Evolutionary conservation across 208 protist genomes (phyloP), one percentile per base, ranked within the genome.

Genomic region (Trypanosoma melophagium): DNA sequence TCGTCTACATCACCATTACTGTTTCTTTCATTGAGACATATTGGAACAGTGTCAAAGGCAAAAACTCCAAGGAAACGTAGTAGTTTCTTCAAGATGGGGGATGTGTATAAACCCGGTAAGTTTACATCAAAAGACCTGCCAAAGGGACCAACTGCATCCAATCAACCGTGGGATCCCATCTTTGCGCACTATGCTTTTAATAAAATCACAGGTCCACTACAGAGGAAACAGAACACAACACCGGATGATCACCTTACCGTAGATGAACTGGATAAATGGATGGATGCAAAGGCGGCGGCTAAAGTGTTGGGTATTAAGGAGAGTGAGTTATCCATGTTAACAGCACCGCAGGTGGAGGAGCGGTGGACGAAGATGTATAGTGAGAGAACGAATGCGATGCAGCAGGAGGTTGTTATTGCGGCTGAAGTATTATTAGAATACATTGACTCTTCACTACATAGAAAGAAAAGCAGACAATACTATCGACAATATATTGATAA

Each of bases 341-440:
- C 68, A 0, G 45, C 68, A 5, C 51, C 67, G 12, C 45, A 60
- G 24, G 38, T 95, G 14, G 87, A 93, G 74, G 79, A 87, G 41
- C 52, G 60, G 22, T 95, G 81, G 77, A 66, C 55, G 12, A 84
- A 79, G 66, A 74, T 68, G 9, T 95, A 95, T 70, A 58, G 70
- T 28, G 71, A 85, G 54, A 74, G 75, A 25, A 81, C 31, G 14
- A 84, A 86, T 56, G 83, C 87, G 12, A 40, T 80, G 52, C 87
- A 91, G 66, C 75, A 86, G 60, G 90, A 95, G 72, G 78, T 84
- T 53, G 62, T 92, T 8, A 87, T 95, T 47, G 90, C 90, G 4
- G 80, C 85, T 1, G 90, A 95, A 72, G 80, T 91, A 50, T 63
- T 95, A 19, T 71, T 95, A n/a, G 90, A 93, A 77, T 95, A 92